Evolutionary conservation across 371 early-diverging fungal species (phyloP), one percentile per base, ranked within the genome.

Genomic region (Amoeboaphelidium protococcarum): DNA sequence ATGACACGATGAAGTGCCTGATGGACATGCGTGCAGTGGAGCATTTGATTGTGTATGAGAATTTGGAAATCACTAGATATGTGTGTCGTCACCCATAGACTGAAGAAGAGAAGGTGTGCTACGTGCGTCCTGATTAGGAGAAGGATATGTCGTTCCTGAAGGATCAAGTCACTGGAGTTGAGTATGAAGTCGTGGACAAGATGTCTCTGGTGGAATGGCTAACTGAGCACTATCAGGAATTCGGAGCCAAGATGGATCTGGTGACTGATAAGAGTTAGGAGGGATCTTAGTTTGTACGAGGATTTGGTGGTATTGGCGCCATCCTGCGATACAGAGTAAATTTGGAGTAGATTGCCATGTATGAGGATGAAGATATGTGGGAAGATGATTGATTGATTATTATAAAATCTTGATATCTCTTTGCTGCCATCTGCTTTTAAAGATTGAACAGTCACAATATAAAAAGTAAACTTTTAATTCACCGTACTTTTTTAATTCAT

Each of bases 281-380:
- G 47, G 67, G 67, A 16, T 52, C 55, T 20, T 65, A 67, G 45
- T 67, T 67, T 58, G 55, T 61, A 2, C 55, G 61, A 46, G 64
- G 61, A n/a, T 64, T 67, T 52, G 62, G 63, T 31, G 67, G 67
- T 3, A 53, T 67, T 19, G 67, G 65, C 3, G 67, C 59, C 19
- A 61, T 67, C 25, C 49, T 64, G 21, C 49, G 62, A 48, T 67
- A 64, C 50, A 62, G n/a, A n/a, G n/a, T n/a, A n/a, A n/a, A n/a
- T n/a, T n/a, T n/a, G n/a, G n/a, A n/a, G n/a, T n/a, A n/a, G n/a
- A n/a, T n/a, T n/a, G n/a, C n/a, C n/a, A n/a, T n/a, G n/a, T n/a
- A n/a, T n/a, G n/a, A n/a, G n/a, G n/a, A n/a, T n/a, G n/a, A n/a
- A n/a, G n/a, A n/a, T n/a, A n/a, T n/a, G n/a, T n/a, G n/a, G n/a